These are phyloP conservation scores for Picochlorum sp. DNA, from an alignment of 139 green algal genomes.

Conservation along the genomic window DNA sequence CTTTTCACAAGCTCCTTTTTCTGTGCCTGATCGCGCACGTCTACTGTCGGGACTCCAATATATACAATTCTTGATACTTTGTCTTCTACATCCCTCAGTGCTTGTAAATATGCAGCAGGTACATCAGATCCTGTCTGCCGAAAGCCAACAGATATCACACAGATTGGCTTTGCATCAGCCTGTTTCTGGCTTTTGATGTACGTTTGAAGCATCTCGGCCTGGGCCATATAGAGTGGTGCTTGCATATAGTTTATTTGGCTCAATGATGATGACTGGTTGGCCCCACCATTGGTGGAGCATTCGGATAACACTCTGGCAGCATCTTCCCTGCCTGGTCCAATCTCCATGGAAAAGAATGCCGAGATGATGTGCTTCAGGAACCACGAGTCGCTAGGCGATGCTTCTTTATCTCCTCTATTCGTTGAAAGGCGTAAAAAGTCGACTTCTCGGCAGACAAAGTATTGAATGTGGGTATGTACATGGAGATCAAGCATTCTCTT, in stretches of 20 bases:
- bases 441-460: conserved; percentile 7
- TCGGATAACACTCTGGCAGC: conserved; percentile 5
- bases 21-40: neutral
- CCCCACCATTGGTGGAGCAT: neutral
- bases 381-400: conserved; percentile 1
- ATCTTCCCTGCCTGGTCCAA: conserved; percentile 5
- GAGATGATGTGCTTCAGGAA: neutral
- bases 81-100: neutral
- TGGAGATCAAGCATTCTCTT: conserved; percentile 2
- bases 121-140: conserved; percentile 7
- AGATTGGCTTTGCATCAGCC: neutral
- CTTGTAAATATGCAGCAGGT: neutral
- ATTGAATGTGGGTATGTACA: conserved; percentile 11
- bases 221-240: conserved; percentile 4
- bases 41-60: conserved; percentile 6
- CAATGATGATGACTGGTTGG: neutral
- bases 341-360: conserved; percentile 7
- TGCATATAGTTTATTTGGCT: conserved; percentile 11
- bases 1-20: neutral
- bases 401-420: neutral
- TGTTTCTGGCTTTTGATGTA: conserved; percentile 1
- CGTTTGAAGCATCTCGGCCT: conserved; percentile 1
- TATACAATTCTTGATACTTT: neutral
- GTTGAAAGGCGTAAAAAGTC: conserved; percentile 10
- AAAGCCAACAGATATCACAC: conserved; percentile 10